Conservation (phyloP, 2,329 filamentous ascomycete species). For the Magnaporthiopsis incrustans region DNA sequence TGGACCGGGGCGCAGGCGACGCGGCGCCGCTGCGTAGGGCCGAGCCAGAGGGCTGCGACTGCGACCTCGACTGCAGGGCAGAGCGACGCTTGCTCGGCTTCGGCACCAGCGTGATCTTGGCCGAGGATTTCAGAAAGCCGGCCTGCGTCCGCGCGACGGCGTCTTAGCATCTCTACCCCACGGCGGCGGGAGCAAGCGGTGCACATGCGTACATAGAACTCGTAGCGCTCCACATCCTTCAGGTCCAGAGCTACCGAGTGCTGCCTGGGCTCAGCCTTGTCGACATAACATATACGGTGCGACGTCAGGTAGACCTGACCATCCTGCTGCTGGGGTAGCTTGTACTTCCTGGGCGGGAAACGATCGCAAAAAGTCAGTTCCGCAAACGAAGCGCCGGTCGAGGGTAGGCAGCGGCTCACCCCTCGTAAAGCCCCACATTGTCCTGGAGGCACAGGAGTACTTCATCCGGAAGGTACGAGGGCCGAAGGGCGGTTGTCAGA, state of each 20-base stretch:
- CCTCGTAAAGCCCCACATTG: slow-evolving; percentile 94
- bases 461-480: slow-evolving; percentile 87
- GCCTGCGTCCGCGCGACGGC: slow-evolving; percentile 40
- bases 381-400: neutral
- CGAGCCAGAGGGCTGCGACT: slow-evolving; percentile 36
- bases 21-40: slow-evolving; percentile 34
- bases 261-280: slow-evolving; percentile 75
- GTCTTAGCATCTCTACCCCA: slow-evolving; percentile 14
- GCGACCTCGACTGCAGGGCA: slow-evolving; percentile 41
- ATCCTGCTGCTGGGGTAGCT: slow-evolving; percentile 88
- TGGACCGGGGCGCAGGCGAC: slow-evolving; percentile 36
- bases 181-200: neutral
- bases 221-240: slow-evolving; percentile 82
- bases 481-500: slow-evolving; percentile 91
- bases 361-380: neutral
- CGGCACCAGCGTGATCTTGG: slow-evolving; percentile 83
- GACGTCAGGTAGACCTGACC: slow-evolving; percentile 95
- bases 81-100: slow-evolving; percentile 66
- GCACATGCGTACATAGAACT: slow-evolving; percentile 63
- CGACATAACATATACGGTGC: slow-evolving; percentile 91
- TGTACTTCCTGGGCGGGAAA: slow-evolving; percentile 65
- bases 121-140: slow-evolving; percentile 88
- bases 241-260: slow-evolving; percentile 80
- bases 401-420: slow-evolving; percentile 49
- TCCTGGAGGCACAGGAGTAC: slow-evolving; percentile 94